A percentile compares a stretch with the other conserved stretches of the same genome.
Evolutionary conservation across 441 rosid genomes (phyloP).

Genomic region (Gossypium aridum): DNA sequence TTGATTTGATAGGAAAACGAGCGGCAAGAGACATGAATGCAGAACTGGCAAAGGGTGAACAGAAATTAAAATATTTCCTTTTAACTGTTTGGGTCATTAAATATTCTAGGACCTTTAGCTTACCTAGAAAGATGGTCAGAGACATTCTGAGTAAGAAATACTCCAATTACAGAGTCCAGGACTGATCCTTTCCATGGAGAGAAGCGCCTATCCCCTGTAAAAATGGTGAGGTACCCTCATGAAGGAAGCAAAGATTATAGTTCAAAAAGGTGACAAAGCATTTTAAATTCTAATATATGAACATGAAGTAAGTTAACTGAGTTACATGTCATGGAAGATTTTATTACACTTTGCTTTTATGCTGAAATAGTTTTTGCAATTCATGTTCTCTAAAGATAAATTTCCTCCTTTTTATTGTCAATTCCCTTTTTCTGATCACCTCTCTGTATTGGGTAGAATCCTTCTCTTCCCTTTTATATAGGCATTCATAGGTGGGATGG

Average conservation of each 20-base stretch:
- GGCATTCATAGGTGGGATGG: not conserved
- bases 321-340: not conserved
- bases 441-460: not conserved
- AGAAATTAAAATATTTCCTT: conserved; percentile 14
- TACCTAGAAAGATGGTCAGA: conserved; percentile 73
- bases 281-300: not conserved
- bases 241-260: not conserved
- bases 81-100: not conserved
- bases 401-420: not conserved
- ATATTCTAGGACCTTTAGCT: conserved; percentile 1
- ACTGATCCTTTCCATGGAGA: conserved; percentile 70
- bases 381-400: not conserved
- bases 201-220: conserved; percentile 59
- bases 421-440: not conserved
- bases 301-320: not conserved
- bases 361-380: not conserved
- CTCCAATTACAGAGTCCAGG: conserved; percentile 66
- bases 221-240: conserved; percentile 11
- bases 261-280: not conserved
- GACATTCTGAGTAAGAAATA: conserved; percentile 65
- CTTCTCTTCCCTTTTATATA: not conserved
- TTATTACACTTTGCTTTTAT: not conserved
- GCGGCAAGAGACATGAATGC: conserved; percentile 68
- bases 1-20: conserved; percentile 30
- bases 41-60: conserved; percentile 34